Evolutionary conservation across 106 monocot genomes (phyloP), one percentile per base, ranked within the genome.

Genomic region (Ottelia alismoides): DNA sequence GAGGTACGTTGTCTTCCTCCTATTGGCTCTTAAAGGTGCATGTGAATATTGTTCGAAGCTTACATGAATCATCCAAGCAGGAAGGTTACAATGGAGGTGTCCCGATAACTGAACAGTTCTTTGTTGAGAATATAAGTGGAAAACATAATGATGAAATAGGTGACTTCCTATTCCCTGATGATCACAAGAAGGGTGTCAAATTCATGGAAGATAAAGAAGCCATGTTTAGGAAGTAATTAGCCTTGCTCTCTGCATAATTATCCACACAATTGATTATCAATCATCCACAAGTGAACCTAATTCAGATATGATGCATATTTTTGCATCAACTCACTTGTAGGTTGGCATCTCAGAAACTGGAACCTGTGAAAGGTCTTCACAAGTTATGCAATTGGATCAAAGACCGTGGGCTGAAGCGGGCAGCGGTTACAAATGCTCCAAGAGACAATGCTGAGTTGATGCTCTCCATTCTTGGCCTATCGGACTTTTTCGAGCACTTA

Each of bases 391-490:
- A 78, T 52, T 94, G 88, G 88, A 51, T 81, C 0, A 59, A 72
- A n/a, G 78, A 81, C 18, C 67, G 27, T 20, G 78, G 80, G 1
- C 19, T 84, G 51, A 88, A 88, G 69, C 73, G 76, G 2, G 93
- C 84, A 2, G 93, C 80, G 16, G 88, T 92, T 10, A 88, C 87
- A 14, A 94, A 94, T 54, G 81, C 93, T 35, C 83, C 88, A 12
- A 65, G 88, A 52, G 45, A 62, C 3, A 88, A 94, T 58, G 94
- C 94, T 18, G 84, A 94, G 56, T 75, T 88, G 20, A 88, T 94
- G 78, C 72, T 94, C 46, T 74, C 81, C 1, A 49, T 76, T 46
- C 66, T 94, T 30, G 94, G 88, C 11, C 76, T 94, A 0, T 50
- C 72, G 2, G 80, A 88, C 31, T 94, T 94, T 63, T 94, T 94